Percentiles rank a stretch among this genome's conserved stretches.
These are phyloP conservation scores for Hordeum pubiflorum DNA, from an alignment of 202 grass and related monocot species.

Conservation along the genomic window DNA sequence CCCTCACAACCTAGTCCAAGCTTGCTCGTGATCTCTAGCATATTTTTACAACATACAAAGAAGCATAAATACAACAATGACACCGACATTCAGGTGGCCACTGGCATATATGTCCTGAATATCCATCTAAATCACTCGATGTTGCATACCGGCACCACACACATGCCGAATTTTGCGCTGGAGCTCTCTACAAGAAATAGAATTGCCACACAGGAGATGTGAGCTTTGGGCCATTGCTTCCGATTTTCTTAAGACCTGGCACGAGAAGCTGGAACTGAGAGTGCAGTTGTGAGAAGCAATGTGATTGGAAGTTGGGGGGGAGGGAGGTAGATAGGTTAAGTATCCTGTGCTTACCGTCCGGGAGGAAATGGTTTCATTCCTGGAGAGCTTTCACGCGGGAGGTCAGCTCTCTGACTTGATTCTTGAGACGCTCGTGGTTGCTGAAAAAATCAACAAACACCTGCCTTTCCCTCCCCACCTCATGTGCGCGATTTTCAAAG, in stretches of 20 bases:
- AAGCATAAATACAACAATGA: slow-evolving; percentile 5
- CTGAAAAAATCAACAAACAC: slow-evolving; percentile 96
- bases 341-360: slow-evolving; percentile 1
- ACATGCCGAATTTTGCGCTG: neutral
- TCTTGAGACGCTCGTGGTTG: slow-evolving; percentile 79
- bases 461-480: slow-evolving; percentile 91
- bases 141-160: neutral
- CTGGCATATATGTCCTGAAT: neutral
- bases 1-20: neutral
- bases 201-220: neutral
- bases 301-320: neutral
- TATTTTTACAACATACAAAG: slow-evolving; percentile 35
- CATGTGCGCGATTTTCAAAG: slow-evolving; percentile 68
- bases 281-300: neutral
- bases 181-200: slow-evolving; percentile 11
- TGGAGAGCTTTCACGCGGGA: slow-evolving; percentile 74
- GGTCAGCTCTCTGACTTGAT: slow-evolving; percentile 85
- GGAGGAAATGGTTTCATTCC: slow-evolving; percentile 14
- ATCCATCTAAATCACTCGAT: neutral
- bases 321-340: neutral
- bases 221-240: neutral
- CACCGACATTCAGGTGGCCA: neutral
- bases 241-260: neutral
- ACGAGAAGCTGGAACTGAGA: neutral
- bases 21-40: slow-evolving; percentile 3